Percentiles rank a stretch among this genome's conserved stretches.
Conservation (phyloP, 2,329 filamentous ascomycete genomes). For the Penicillium sp. region DNA sequence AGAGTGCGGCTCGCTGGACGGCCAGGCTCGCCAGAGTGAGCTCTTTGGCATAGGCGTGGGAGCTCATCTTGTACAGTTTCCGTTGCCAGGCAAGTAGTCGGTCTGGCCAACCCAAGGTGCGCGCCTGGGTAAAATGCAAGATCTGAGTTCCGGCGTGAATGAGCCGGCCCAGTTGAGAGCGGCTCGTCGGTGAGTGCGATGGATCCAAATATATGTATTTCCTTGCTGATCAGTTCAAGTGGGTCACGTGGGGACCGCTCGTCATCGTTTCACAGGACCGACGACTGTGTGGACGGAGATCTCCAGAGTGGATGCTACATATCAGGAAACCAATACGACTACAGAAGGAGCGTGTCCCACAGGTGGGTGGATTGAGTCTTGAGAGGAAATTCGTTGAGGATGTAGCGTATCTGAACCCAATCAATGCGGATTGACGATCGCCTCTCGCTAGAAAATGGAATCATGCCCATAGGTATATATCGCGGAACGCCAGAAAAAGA, state of each 20-base stretch:
- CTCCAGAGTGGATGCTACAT: too few species aligned
- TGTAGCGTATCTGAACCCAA: neutral
- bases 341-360: too few species aligned
- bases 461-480: constrained; percentile 23
- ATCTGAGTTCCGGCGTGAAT: neutral
- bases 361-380: neutral
- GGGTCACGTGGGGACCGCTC: constrained; percentile 1
- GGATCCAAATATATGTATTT: neutral
- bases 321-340: too few species aligned
- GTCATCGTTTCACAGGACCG: too few species aligned
- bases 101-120: neutral
- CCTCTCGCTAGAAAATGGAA: constrained; percentile 4
- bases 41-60: constrained; percentile 35
- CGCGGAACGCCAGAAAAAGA: constrained; percentile 16
- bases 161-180: too few species aligned
- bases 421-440: neutral
- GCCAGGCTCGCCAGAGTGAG: constrained; percentile 42
- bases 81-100: neutral
- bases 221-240: neutral
- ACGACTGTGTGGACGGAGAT: too few species aligned
- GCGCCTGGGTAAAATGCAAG: neutral
- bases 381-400: neutral
- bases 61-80: constrained; percentile 23
- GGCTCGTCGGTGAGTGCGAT: neutral
- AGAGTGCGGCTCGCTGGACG: constrained; percentile 55